Evolutionary conservation across 2,329 filamentous ascomycete species (phyloP).

Genomic region (Blastomyces parvus): DNA sequence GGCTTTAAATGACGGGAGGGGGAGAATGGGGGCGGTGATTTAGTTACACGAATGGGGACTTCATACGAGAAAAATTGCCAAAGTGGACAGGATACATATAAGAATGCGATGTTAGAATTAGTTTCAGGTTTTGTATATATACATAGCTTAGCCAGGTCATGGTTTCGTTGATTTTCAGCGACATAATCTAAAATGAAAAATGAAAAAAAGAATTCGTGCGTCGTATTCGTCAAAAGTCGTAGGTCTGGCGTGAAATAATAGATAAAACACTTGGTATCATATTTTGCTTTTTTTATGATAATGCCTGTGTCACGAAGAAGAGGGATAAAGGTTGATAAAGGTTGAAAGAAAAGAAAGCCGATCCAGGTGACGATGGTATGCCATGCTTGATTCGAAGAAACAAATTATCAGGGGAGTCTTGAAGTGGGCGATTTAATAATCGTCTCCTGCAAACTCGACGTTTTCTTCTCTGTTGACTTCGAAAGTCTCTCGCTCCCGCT

Average conservation of each 20-base stretch:
- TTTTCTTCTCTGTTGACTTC: slow-evolving; percentile 3
- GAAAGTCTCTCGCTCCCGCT: slow-evolving; percentile 8
- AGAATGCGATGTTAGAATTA: neutral
- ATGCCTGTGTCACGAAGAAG: neutral
- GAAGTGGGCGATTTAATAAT: neutral
- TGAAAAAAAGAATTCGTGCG: no score
- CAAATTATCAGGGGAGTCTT: neutral
- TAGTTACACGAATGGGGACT: no score
- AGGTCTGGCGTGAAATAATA: neutral
- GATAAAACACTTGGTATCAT: neutral
- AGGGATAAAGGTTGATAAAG: no score
- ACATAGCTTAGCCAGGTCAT: neutral
- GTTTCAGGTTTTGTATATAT: neutral
- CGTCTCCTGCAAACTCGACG: neutral
- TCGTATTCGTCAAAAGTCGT: neutral
- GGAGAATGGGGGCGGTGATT: no score
- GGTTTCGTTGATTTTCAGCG: neutral
- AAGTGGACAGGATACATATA: neutral
- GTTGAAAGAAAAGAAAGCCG: neutral
- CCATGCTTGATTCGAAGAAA: neutral
- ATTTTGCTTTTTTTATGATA: neutral
- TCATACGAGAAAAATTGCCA: no score
- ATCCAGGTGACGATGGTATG: neutral
- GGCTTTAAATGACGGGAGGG: no score
- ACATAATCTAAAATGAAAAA: neutral